These are phyloP conservation scores for Syzygium jambos DNA, from an alignment of 345 rosid species.

Conservation along the genomic window DNA sequence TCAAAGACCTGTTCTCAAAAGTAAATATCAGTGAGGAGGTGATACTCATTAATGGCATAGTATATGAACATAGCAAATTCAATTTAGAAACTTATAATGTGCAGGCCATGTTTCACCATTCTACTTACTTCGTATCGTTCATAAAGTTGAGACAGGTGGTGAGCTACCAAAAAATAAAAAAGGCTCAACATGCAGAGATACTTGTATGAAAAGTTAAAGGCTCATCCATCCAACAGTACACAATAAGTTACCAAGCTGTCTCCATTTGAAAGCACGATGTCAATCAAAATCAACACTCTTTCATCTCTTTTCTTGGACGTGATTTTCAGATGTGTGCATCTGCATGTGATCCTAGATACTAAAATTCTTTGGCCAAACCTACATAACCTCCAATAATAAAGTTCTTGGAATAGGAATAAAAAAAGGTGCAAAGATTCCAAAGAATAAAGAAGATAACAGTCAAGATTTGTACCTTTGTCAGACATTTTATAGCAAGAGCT, in stretches of 20 bases:
- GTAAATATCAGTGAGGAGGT: not conserved
- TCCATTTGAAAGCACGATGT: not conserved
- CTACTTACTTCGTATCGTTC: not conserved
- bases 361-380: not conserved
- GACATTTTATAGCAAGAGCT: conserved; percentile 33
- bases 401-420: not conserved
- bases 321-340: not conserved
- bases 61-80: not conserved
- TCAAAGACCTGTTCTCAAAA: not conserved
- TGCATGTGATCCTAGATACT: not conserved
- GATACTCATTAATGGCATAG: not conserved
- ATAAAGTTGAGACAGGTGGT: not conserved
- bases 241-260: not conserved
- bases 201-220: not conserved
- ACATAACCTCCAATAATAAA: not conserved
- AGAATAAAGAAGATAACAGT: not conserved
- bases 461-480: conserved; percentile 34
- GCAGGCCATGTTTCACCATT: not conserved
- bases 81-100: not conserved
- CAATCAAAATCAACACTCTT: not conserved
- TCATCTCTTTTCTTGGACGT: not conserved
- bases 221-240: not conserved
- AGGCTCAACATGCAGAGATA: not conserved
- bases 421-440: not conserved
- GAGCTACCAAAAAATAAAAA: not conserved